Conservation (phyloP, 2,329 filamentous ascomycete species). For the Verticillium zaregamsianum region DNA sequence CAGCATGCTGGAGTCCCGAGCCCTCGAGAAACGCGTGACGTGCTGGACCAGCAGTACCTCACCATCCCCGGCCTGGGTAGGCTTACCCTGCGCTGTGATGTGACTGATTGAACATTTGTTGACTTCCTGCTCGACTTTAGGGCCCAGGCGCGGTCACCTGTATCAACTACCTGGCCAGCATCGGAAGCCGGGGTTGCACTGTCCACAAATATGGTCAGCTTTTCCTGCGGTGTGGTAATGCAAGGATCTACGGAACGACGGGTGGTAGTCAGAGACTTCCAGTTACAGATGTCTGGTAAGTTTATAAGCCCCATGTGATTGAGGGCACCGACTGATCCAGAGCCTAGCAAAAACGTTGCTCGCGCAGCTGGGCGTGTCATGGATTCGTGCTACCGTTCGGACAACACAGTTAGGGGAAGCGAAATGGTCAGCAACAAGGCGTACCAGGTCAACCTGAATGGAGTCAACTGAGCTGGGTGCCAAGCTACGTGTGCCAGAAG, state of each 20-base stretch:
- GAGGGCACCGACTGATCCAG: background rate
- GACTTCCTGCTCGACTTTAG: too few species aligned
- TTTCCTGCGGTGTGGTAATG: background rate
- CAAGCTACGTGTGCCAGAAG: background rate
- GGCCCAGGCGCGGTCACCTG: background rate
- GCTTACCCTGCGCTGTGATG: background rate
- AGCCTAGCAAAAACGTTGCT: background rate
- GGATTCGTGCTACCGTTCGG: background rate
- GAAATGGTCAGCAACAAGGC: background rate
- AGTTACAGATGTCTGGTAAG: background rate
- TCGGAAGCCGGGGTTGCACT: background rate
- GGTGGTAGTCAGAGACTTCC: background rate
- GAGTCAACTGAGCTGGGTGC: background rate
- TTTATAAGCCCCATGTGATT: background rate
- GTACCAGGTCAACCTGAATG: background rate
- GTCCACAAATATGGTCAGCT: background rate
- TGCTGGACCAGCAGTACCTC: background rate
- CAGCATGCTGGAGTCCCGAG: background rate
- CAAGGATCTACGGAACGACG: background rate
- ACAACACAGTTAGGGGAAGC: background rate
- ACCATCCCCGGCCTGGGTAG: background rate
- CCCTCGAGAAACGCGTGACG: background rate
- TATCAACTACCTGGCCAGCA: background rate
- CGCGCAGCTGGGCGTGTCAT: conserved; percentile 3
- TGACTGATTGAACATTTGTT: too few species aligned